Base-by-base conservation (phyloP, 1,284 basidiomycete species). In the Dichomitus squalens region DNA sequence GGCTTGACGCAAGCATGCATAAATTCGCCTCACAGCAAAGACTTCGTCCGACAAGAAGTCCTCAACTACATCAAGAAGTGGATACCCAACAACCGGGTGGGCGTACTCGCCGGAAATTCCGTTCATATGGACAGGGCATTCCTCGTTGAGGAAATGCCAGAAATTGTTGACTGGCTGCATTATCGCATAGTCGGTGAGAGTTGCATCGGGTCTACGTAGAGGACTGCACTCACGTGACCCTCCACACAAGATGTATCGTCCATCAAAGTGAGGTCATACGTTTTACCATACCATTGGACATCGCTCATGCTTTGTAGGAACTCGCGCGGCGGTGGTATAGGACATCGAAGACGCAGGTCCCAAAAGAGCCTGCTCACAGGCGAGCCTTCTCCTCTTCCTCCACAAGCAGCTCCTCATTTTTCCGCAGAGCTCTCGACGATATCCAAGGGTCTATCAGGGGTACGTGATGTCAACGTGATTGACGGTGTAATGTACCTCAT, bases 91-190 rank as follows among this genome's bases (percentile, higher is more conserved):
- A 75, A 77, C 56, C 73, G 80, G 38, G 74, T 75, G 1, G 93
- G 83, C 3, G 81, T 92, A 9, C 79, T 95, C 12, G 91, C 92
- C 0, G 92, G 92, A 2, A 94, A 81, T 70, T 89, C 90, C 6
- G 88, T 95, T 1, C 91, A 95, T 66, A 84, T 83, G 1, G 93
- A 95, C 71, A 79, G 84, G 56, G 72, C 75, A 1, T 95, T 95
- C 68, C 75, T 95, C 12, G 76, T 74, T 2, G 82, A 84, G 65
- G 83, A 91, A 58, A 92, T 94, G 88, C 90, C 92, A 3, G 83
- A 87, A 55, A 70, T 92, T 16, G 68, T 86, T 7, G 80, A 92
- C 41, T 88, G 86, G 82, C 76, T 93, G 47, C 90, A 93, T 70
- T 93, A 93, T 71, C 83, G 90, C 27, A 67, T 66, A 35, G 68